Evolutionary conservation across 2,329 filamentous ascomycete species (phyloP).

Genomic region (Didymella keratinophila): DNA sequence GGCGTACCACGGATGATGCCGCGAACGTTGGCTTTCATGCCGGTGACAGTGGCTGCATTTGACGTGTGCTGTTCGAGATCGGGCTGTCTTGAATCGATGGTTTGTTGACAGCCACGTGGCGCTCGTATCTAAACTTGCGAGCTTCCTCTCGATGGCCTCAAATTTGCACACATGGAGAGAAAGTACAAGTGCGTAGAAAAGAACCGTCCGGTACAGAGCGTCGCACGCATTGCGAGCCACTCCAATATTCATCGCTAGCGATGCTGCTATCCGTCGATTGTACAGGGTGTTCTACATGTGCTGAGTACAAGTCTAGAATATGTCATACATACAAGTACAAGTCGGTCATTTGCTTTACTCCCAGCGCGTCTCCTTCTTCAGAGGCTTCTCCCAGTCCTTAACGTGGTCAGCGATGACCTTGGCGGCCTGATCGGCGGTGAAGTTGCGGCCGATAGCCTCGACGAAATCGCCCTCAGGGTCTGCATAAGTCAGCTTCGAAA

Average conservation of each 20-base stretch:
- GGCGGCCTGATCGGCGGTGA: constrained; percentile 86
- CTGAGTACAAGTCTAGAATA: constrained; percentile 11
- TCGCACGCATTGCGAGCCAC: no score
- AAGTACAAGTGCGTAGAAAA: no score
- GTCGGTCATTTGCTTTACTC: constrained; percentile 21
- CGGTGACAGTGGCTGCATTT: no score
- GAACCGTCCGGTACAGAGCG: no score
- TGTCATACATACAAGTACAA: constrained; percentile 21
- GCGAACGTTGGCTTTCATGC: no score
- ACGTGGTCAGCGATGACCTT: constrained; percentile 87
- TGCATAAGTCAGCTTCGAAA: constrained; percentile 46
- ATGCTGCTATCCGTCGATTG: not conserved
- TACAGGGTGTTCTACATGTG: constrained; percentile 17
- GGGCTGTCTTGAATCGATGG: no score
- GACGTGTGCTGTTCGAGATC: no score
- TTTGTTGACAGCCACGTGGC: no score
- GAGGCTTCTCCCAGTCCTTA: constrained; percentile 72
- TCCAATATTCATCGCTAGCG: not conserved
- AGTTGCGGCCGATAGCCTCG: constrained; percentile 92
- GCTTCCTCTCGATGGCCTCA: no score
- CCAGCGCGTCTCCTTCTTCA: constrained; percentile 57
- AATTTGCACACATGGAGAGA: no score
- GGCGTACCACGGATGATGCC: no score
- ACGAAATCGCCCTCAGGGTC: constrained; percentile 98
- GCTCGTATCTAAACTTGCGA: no score